Evolutionary conservation across 2,329 filamentous ascomycete genomes (phyloP), one percentile per base, ranked within the genome.

Genomic region (Epichloe uncinata): DNA sequence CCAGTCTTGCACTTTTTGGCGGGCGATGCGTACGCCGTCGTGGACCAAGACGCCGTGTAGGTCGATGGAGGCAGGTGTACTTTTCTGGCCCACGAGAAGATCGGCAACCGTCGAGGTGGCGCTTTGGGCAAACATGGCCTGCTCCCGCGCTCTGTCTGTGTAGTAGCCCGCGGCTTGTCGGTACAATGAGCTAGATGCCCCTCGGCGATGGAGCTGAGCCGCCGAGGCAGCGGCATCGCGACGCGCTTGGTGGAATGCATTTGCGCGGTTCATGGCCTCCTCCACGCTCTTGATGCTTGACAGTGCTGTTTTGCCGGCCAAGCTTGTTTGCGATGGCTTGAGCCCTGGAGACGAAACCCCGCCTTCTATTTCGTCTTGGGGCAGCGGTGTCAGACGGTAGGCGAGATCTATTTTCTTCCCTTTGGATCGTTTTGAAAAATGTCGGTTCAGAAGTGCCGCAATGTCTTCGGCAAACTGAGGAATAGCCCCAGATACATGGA

Each of bases 31-130:
- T 33, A 89, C 81, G 1, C 85, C 91, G 63, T 95, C 86, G 45
- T 81, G 73, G 1, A 96, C 89, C 42, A 75, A 81, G 5, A 95
- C 80, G 5, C 88, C 87, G 63, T 97, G 91, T 26, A 97, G 70
- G 64, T 97, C 91, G 7, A 94, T 71, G 18, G 74, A 69, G 1
- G 66, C 71, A 1, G 63, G 52, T 0, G 73, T 74, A 47, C 86
- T 90, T 60, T 89, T 84, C 9, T 68, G 62, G 11, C 81, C 73
- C 1, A 91, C 90, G 3, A 84, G 72, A 0, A 76, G 66, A 58
- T 93, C 84, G 1, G 88, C 87, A 1, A 81, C 81, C 0, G 72
- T 72, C n/a, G 81, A 80, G 16, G 72, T 72, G n/a, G 80, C 75
- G 16, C 70, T 69, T 53, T 77, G 75, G 2, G 81, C 77, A 42